Conservation (phyloP, 768 basidiomycete genomes). For the Roridomyces roridus region DNA sequence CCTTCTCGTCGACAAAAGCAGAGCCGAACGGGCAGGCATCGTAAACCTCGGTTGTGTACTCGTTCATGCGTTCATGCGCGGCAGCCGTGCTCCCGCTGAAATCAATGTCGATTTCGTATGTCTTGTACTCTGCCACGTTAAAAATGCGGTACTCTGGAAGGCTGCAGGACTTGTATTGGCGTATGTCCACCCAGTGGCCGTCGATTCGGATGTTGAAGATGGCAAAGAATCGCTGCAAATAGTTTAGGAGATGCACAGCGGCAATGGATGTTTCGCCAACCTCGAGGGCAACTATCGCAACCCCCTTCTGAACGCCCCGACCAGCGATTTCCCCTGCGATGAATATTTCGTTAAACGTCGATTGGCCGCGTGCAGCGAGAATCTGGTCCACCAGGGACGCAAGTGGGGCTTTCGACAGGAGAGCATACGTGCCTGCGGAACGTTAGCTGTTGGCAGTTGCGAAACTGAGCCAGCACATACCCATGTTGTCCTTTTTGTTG, state of each 20-base stretch:
- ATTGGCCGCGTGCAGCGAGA: slow-evolving; percentile 13
- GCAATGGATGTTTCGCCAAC: slow-evolving; percentile 2
- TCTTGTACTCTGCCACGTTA: slow-evolving; percentile 24
- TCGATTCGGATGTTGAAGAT: slow-evolving; percentile 32
- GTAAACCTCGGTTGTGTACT: slow-evolving; percentile 26
- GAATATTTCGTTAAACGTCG: slow-evolving; percentile 18
- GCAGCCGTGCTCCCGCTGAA: neutral
- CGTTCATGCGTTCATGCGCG: slow-evolving; percentile 17
- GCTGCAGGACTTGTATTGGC: slow-evolving; percentile 21
- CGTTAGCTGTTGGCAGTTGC: too few species aligned
- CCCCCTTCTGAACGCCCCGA: slow-evolving; percentile 27
- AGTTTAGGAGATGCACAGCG: too few species aligned
- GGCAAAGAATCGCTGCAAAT: slow-evolving; percentile 25
- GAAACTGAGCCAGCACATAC: too few species aligned
- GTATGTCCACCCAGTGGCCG: slow-evolving; percentile 29
- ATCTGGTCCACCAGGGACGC: slow-evolving; percentile 26
- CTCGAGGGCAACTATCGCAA: slow-evolving; percentile 22
- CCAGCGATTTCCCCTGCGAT: slow-evolving; percentile 27
- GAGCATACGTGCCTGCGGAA: slow-evolving; percentile 13
- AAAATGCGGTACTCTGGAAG: slow-evolving; percentile 26
- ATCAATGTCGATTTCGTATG: slow-evolving; percentile 26
- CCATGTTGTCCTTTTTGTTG: slow-evolving; percentile 15
- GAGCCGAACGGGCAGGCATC: slow-evolving; percentile 23
- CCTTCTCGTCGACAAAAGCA: slow-evolving; percentile 17
- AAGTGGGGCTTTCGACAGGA: slow-evolving; percentile 25